Conservation (phyloP, 257 asterid species). For the Eustoma russellianum region DNA sequence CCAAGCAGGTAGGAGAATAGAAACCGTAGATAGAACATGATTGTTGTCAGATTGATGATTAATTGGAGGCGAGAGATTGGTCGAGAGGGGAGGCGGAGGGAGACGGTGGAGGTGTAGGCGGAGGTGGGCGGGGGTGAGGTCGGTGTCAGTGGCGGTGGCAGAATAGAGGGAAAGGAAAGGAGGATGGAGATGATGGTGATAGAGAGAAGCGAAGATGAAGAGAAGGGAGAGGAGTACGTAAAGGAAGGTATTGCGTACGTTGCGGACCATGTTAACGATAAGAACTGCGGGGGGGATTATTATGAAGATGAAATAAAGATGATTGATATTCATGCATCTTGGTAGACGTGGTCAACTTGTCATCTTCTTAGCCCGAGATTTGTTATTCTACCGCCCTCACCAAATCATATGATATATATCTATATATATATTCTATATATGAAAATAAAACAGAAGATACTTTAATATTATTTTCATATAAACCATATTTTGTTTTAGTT, state of each 20-base stretch:
- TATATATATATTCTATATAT: too few species aligned
- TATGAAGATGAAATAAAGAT: too few species aligned
- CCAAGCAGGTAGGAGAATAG: constrained; percentile 74
- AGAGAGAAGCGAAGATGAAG: constrained; percentile 46
- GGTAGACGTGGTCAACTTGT: too few species aligned
- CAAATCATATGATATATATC: too few species aligned
- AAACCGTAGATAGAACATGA: constrained; percentile 20
- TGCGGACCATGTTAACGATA: constrained; percentile 36
- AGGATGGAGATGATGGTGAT: constrained; percentile 30
- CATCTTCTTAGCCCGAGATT: too few species aligned
- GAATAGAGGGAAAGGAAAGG: constrained; percentile 1
- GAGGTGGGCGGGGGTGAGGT: not conserved
- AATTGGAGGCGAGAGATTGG: constrained; percentile 7
- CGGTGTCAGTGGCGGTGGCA: constrained; percentile 3
- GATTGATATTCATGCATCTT: too few species aligned
- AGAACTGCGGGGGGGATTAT: too few species aligned
- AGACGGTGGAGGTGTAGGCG: constrained; percentile 4
- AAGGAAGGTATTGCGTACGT: constrained; percentile 36
- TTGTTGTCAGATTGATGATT: too few species aligned
- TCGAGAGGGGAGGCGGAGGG: constrained; percentile 5
- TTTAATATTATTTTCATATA: too few species aligned
- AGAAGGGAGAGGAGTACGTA: constrained; percentile 35
- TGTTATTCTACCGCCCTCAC: too few species aligned
- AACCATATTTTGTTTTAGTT: too few species aligned
- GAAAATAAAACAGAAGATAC: too few species aligned